Base-by-base conservation (phyloP, 345 rosid species). In the Gossypium raimondii region DNA sequence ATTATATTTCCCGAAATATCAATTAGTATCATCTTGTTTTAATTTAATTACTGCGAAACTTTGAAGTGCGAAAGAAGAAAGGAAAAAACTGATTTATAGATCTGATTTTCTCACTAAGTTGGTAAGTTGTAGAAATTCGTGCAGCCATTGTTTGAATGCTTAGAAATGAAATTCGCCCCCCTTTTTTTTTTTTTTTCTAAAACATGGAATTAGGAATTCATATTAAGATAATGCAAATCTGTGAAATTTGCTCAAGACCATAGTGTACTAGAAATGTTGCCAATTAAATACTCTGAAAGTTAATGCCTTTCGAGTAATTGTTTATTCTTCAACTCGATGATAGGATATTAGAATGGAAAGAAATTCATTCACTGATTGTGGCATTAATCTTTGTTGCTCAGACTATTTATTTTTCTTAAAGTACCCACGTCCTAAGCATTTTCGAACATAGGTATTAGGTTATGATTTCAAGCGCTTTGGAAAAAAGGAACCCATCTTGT, bases 141-240 rank as follows among this genome's bases (percentile, higher is more conserved):
- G 48, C 41, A 8, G 72, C 72, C 57, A 48, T 68, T 48, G 72
- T 24, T 68, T 68, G 43, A 67, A 24, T 47, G 38, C 71, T 67
- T 22, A 11, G 53, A 67, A 34, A 45, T 67, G 55, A 22, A 12
- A 11, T 67, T 67, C 13, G 11, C 56, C 8, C 29, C 12, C 0
- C 0, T 3, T 3, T 3, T 4, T 4, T 27, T 27, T 27, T 34
- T 34, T 24, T 8, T 24, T 4, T 3, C 72, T 67, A 24, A 67
- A 57, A 57, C 14, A 22, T 9, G 13, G 61, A 57, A 20, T 57
- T 57, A 9, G 27, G 27, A 57, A 57, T 57, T 57, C 25, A 57
- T 20, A 3, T 17, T 68, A 48, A 65, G 43, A 16, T 25, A n/a
- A 50, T 25, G 56, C 50, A 34, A 34, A 34, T 48, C 11, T 50